Conservation (phyloP, 1,284 basidiomycete species). For the Irpex rosettiformis region DNA sequence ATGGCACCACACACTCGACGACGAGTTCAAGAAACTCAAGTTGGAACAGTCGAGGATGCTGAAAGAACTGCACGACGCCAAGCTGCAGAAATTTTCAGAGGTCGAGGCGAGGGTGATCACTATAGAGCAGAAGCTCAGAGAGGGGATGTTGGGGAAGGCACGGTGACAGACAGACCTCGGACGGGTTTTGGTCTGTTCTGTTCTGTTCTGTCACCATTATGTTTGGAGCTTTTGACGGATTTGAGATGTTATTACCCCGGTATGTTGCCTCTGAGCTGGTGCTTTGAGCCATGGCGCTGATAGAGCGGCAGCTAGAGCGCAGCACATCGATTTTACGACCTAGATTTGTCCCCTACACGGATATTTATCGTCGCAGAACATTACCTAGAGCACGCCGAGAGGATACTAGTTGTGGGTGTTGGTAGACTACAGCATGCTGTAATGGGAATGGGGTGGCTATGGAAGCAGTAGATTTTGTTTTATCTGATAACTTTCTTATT, state of each 20-base stretch:
- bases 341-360: neutral
- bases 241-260: neutral
- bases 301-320: neutral
- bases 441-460: neutral
- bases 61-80: conserved; percentile 21
- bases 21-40: conserved; percentile 22
- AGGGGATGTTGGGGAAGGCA: neutral
- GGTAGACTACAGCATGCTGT: neutral
- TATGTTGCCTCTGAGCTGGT: neutral
- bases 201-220: neutral
- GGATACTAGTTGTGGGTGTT: neutral
- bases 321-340: neutral
- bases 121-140: neutral
- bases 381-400: neutral
- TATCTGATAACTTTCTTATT: neutral
- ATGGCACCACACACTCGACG: conserved; percentile 25
- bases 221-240: neutral
- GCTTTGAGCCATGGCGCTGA: neutral
- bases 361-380: neutral
- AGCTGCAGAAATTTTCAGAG: conserved; percentile 6
- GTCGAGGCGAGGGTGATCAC: conserved; percentile 4
- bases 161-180: neutral
- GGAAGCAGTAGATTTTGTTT: neutral
- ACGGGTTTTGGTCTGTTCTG: neutral
- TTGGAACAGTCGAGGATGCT: conserved; percentile 22